Conservation (phyloP, 345 rosid species). For the Aurinia saxatilis region DNA sequence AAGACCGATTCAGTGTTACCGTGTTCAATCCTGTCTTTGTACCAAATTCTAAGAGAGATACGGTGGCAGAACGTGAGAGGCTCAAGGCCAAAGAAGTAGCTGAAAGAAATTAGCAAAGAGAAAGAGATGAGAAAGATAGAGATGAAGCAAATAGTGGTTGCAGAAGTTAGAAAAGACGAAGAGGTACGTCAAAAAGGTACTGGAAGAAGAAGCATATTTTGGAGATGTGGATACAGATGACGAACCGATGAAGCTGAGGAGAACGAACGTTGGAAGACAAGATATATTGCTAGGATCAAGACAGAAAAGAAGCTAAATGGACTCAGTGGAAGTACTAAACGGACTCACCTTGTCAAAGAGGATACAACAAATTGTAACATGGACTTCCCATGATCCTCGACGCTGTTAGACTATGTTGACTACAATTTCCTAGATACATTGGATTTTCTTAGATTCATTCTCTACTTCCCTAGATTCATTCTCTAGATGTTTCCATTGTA, state of each 20-base stretch:
- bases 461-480: no score
- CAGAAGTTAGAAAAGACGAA: slow-evolving; percentile 48
- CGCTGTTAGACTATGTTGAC: no score
- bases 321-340: no score
- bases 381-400: no score
- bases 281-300: slow-evolving; percentile 57
- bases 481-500: no score
- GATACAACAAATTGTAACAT: no score
- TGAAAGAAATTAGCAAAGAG: slow-evolving; percentile 44
- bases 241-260: slow-evolving; percentile 54
- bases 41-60: slow-evolving; percentile 45
- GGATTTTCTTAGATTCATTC: no score
- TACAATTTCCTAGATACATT: no score
- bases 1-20: slow-evolving; percentile 49
- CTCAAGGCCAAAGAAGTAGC: slow-evolving; percentile 49
- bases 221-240: slow-evolving; percentile 67
- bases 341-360: no score
- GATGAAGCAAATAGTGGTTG: slow-evolving; percentile 49
- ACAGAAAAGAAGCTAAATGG: no score
- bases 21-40: slow-evolving; percentile 55
- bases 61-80: slow-evolving; percentile 48
- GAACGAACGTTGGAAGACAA: slow-evolving; percentile 56
- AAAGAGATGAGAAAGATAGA: slow-evolving; percentile 50
- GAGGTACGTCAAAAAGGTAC: slow-evolving; percentile 43
- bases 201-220: slow-evolving; percentile 41